Evolutionary conservation across 2,329 filamentous ascomycete genomes (phyloP), one percentile per base, ranked within the genome.

Genomic region (Pseudopyrenochaeta lycopersici): DNA sequence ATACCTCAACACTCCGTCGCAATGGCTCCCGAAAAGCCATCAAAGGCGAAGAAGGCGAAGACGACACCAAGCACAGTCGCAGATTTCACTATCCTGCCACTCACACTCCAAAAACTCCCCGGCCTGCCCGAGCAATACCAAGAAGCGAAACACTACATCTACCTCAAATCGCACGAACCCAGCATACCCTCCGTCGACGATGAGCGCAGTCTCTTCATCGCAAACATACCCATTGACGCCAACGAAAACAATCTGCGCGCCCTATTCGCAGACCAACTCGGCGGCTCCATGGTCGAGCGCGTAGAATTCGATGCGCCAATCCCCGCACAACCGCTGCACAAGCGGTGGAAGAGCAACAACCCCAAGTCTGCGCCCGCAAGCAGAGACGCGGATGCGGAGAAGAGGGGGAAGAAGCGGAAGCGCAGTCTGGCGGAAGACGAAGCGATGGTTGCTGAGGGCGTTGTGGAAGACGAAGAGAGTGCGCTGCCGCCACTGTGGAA

Each of bases 151-250:
- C 95, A 98, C 78, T 91, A 93, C 77, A 81, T 98, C 67, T 97
- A 97, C 78, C 78, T 98, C 49, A 91, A 91, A 62, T 87, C 87
- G 49, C 93, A 98, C 76, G 84, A 88, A 40, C 92, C 94, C 56
- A 91, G 90, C 77, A 84, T 64, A 17, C 60, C 71, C 20, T 70
- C 67, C 10, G 87, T 90, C 12, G 90, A 89, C 7, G 81, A 84
- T 49, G 84, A 90, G 74, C 88, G 93, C 64, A 92, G 90, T 56
- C 83, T 99, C 15, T 99, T 97, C 77, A 73, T 96, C n/a, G 90
- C 93, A 60, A 98, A 99, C 68, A 79, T 96, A 1, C 95, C 95
- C 6, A 82, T 89, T 58, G 93, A 97, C 71, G 88, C 91, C 54
- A 96, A 91, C 4, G 88, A 91, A 51, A 75, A 81, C 1, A 90